Percentiles rank a stretch among this genome's conserved stretches.
These are phyloP conservation scores for Mariannaea sp. DNA, from an alignment of 2,329 filamentous ascomycete genomes.

Conservation along the genomic window DNA sequence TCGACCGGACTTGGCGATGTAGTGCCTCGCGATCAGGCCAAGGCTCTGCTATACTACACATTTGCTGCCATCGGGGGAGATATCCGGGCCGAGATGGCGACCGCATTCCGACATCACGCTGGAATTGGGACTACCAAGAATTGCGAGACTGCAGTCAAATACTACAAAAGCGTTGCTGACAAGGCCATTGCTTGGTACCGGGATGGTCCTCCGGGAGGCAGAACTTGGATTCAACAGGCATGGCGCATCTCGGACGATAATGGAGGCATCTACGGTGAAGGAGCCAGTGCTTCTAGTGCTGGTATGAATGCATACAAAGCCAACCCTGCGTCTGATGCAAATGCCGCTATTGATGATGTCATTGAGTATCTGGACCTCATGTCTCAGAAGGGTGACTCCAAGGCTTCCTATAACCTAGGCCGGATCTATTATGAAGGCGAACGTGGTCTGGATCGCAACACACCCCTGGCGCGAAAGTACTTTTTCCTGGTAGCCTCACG, in stretches of 20 bases:
- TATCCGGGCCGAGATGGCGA: conserved; percentile 88
- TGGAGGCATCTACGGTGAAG: conserved; percentile 93
- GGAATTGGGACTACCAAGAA: conserved; percentile 85
- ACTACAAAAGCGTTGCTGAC: conserved; percentile 92
- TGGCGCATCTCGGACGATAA: conserved; percentile 88
- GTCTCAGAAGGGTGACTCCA: conserved; percentile 86
- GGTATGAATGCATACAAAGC: conserved; percentile 79
- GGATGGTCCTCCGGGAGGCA: conserved; percentile 88
- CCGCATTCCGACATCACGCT: conserved; percentile 82
- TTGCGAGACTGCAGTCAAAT: conserved; percentile 82
- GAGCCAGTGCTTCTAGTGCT: conserved; percentile 86
- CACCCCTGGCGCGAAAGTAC: conserved; percentile 75
- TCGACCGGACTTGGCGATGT: conserved; percentile 86
- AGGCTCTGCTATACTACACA: conserved; percentile 90
- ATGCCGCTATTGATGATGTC: conserved; percentile 89
- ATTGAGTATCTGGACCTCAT: conserved; percentile 92
- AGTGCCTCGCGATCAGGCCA: conserved; percentile 85
- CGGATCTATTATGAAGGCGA: conserved; percentile 89
- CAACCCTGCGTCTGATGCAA: conserved; percentile 75
- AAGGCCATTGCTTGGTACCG: conserved; percentile 88
- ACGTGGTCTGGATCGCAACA: conserved; percentile 72
- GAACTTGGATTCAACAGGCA: conserved; percentile 74
- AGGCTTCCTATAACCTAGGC: conserved; percentile 83
- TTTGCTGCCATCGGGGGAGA: conserved; percentile 87
- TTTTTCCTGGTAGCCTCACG: conserved; percentile 79